phyloP scores from a whole-genome alignment of 495 filamentous ascomycete genomes.

The Trichoderma reesei region DNA sequence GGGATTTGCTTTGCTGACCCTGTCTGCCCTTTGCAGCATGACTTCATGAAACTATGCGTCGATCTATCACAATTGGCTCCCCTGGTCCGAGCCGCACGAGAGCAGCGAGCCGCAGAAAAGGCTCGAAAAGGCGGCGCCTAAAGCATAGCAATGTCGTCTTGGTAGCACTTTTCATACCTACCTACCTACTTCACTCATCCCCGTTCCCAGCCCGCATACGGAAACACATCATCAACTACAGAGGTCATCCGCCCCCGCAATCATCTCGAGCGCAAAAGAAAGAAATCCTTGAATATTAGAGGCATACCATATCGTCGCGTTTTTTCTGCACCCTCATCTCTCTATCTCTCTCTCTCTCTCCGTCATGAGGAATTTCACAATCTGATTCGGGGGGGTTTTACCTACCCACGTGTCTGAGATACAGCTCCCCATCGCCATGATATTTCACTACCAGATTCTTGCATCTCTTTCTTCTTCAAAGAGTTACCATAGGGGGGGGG shows the following conservation, averaged over 20 bases:
- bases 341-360: background rate
- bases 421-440: background rate
- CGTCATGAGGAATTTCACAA: background rate
- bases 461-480: background rate
- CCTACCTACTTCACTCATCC: background rate
- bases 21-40: slow-evolving; percentile 52
- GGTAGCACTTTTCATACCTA: background rate
- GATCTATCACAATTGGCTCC: slow-evolving; percentile 56
- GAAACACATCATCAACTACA: background rate
- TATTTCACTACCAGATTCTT: slow-evolving; percentile 11
- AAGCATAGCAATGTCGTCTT: slow-evolving; percentile 16
- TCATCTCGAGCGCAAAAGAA: background rate
- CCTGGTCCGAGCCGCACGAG: slow-evolving; percentile 75
- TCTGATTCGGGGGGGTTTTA: too few relatives aligned
- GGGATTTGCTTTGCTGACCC: background rate
- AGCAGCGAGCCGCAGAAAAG: slow-evolving; percentile 76
- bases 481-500: background rate
- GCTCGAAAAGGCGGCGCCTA: slow-evolving; percentile 45
- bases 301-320: background rate
- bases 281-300: background rate
- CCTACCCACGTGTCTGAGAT: too few relatives aligned
- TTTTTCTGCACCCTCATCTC: background rate
- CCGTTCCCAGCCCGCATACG: too few relatives aligned
- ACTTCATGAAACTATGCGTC: slow-evolving; percentile 79
- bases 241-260: background rate